Percentiles rank a stretch among this genome's conserved stretches.
phyloP scores from a whole-genome alignment of 345 rosid species.

The Citrus reticulata region DNA sequence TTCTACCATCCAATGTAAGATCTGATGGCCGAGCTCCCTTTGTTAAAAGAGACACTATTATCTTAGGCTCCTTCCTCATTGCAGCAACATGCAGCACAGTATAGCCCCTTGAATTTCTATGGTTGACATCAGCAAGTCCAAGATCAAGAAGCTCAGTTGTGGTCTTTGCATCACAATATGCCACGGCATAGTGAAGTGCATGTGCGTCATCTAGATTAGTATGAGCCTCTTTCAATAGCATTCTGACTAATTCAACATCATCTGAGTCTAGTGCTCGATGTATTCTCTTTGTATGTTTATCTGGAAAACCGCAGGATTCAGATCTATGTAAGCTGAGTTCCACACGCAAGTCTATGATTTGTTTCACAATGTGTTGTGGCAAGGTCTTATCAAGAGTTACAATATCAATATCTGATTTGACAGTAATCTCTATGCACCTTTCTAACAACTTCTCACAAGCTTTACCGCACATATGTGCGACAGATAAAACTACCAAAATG shows the following conservation, averaged over 20 bases:
- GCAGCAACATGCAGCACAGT: slow-evolving; percentile 83
- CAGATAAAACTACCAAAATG: slow-evolving; percentile 53
- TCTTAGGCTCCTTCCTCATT: slow-evolving; percentile 72
- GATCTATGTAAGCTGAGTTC: slow-evolving; percentile 36
- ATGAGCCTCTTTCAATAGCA: slow-evolving; percentile 68
- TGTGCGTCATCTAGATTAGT: slow-evolving; percentile 61
- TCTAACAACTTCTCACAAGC: slow-evolving; percentile 48
- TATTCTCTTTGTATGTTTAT: slow-evolving; percentile 60
- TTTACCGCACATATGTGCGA: slow-evolving; percentile 50
- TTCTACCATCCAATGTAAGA: slow-evolving; percentile 68
- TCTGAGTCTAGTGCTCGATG: slow-evolving; percentile 80
- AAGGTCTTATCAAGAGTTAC: too few species aligned
- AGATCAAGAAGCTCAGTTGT: slow-evolving; percentile 71
- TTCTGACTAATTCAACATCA: slow-evolving; percentile 76
- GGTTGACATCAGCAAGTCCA: slow-evolving; percentile 65
- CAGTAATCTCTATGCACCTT: slow-evolving; percentile 48
- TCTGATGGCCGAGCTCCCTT: slow-evolving; percentile 74
- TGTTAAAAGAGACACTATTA: slow-evolving; percentile 62
- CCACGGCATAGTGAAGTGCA: slow-evolving; percentile 83
- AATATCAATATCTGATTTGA: slow-evolving; percentile 11
- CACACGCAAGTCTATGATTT: slow-evolving; percentile 37
- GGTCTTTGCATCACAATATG: slow-evolving; percentile 73
- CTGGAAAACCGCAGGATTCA: slow-evolving; percentile 29
- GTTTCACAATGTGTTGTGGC: background rate
- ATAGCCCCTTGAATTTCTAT: slow-evolving; percentile 58